Conservation (phyloP, 345 rosid genomes). For the Balakata baccata region DNA sequence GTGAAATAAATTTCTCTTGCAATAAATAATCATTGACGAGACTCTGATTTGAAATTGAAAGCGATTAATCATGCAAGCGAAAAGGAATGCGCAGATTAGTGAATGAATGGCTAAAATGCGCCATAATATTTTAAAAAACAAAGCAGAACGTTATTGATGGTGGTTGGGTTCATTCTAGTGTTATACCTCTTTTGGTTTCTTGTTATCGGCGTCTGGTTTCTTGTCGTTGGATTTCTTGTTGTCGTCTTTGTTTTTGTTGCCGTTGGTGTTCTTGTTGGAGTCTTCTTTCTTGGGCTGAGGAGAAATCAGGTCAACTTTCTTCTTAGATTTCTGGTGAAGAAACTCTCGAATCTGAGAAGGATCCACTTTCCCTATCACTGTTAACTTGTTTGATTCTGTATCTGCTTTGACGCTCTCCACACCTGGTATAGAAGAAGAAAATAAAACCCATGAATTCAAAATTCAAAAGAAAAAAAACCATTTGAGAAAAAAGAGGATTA, state of each 20-base stretch:
- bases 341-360: slow-evolving; percentile 48
- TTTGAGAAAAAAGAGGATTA: no score
- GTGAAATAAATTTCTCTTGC: background rate
- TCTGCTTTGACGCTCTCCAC: slow-evolving; percentile 68
- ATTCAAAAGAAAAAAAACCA: background rate
- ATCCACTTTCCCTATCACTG: slow-evolving; percentile 73
- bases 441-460: no score
- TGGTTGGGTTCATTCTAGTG: no score
- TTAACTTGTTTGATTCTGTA: slow-evolving; percentile 44
- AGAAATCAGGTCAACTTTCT: slow-evolving; percentile 70
- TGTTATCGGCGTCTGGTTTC: slow-evolving; percentile 28
- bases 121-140: background rate
- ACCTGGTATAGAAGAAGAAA: slow-evolving; percentile 32
- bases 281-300: slow-evolving; percentile 70
- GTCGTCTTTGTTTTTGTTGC: background rate
- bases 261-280: slow-evolving; percentile 7
- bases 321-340: slow-evolving; percentile 47
- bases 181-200: slow-evolving; percentile 49
- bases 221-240: slow-evolving; percentile 1
- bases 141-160: background rate
- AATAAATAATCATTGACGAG: background rate
- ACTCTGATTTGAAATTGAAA: background rate
- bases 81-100: background rate
- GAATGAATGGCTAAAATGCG: background rate
- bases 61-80: background rate